Percentiles rank a stretch among this genome's conserved stretches.
Evolutionary conservation across 208 protist genomes (phyloP).

Genomic region (Crithidia acanthocephali): DNA sequence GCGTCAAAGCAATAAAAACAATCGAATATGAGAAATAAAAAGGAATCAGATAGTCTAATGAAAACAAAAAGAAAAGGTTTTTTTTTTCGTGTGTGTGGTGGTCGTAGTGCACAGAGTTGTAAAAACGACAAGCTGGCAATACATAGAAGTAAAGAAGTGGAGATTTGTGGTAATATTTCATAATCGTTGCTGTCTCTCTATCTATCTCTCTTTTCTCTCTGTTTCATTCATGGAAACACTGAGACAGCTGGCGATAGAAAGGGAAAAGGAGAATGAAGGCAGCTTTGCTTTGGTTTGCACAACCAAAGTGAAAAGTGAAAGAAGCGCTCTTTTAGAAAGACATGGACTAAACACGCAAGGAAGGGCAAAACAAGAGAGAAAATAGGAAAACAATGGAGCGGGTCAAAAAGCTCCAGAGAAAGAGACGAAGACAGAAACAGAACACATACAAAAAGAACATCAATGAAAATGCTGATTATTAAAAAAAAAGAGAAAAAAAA

Average conservation of each 20-base stretch:
- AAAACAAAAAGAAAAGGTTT: not conserved
- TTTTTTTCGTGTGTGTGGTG: too few species aligned
- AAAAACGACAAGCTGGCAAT: too few species aligned
- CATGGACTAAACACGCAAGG: not conserved
- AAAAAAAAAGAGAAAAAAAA: conserved; percentile 21
- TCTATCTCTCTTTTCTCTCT: too few species aligned
- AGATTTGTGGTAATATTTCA: too few species aligned
- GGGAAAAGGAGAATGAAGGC: not conserved
- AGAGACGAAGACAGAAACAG: not conserved
- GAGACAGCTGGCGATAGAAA: not conserved
- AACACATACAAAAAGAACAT: not conserved
- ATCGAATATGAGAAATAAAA: not conserved
- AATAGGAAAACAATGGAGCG: not conserved
- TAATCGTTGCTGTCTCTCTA: too few species aligned
- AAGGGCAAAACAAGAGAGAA: not conserved
- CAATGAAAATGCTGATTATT: conserved; percentile 16
- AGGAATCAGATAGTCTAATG: not conserved
- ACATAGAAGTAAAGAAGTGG: too few species aligned
- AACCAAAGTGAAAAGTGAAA: not conserved
- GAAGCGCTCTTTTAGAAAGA: not conserved
- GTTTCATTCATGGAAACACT: too few species aligned
- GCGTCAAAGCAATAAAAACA: not conserved
- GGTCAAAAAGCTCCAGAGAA: not conserved
- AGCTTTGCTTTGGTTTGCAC: not conserved
- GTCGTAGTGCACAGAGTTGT: too few species aligned